Evolutionary conservation across 345 rosid species (phyloP).

Genomic region (Luvunga scandens): DNA sequence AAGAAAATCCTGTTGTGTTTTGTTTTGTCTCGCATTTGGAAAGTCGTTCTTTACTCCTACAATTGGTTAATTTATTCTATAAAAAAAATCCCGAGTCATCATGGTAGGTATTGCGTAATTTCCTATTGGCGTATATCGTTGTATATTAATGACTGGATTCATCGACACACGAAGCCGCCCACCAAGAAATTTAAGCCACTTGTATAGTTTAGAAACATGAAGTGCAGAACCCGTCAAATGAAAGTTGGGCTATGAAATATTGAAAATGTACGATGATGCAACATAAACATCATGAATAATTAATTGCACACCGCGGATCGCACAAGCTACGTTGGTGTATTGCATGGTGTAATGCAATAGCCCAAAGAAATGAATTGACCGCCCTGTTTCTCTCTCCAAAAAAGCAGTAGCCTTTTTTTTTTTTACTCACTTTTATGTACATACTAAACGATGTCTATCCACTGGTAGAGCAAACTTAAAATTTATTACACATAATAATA

Average conservation of each 20-base stretch:
- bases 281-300: neutral
- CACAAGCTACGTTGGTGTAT: slow-evolving; percentile 13
- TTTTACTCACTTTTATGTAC: neutral
- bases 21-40: neutral
- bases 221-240: too few species aligned
- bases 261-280: neutral
- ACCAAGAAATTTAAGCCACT: neutral
- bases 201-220: neutral
- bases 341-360: slow-evolving; percentile 20
- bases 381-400: too few species aligned
- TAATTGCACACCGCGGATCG: neutral
- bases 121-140: too few species aligned
- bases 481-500: too few species aligned
- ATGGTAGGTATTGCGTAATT: neutral
- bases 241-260: neutral
- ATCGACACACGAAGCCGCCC: neutral
- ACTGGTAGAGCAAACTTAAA: neutral
- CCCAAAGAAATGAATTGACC: neutral
- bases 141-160: neutral
- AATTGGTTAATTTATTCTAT: neutral
- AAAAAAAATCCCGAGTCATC: neutral
- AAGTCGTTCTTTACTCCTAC: neutral
- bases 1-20: too few species aligned
- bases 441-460: neutral
- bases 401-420: too few species aligned